Evolutionary conservation across 2,329 filamentous ascomycete species (phyloP).

Genomic region (Venturia aucupariae): DNA sequence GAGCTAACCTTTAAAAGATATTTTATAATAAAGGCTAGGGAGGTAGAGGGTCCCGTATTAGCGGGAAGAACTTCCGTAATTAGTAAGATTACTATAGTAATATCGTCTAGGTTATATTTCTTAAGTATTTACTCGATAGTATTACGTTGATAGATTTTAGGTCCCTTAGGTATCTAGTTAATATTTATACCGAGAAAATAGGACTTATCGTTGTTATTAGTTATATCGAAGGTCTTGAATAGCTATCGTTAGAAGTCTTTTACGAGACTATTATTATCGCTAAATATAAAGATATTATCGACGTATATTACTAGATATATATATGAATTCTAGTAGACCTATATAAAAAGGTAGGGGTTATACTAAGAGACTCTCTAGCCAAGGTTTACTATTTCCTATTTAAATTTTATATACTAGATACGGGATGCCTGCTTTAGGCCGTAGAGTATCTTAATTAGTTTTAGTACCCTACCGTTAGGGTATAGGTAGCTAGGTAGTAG

Average conservation of each 20-base stretch:
- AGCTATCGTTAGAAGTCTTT: not conserved
- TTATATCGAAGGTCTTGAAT: not conserved
- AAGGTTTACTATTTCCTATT: constrained; percentile 16
- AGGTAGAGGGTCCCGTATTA: not conserved
- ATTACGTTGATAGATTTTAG: constrained; percentile 14
- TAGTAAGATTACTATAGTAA: not conserved
- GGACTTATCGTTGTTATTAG: not conserved
- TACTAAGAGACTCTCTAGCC: constrained; percentile 17
- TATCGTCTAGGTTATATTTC: not conserved
- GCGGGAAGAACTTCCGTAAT: not conserved
- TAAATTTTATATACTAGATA: constrained; percentile 21
- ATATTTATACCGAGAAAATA: constrained; percentile 8
- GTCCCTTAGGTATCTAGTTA: not conserved
- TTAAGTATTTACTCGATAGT: constrained; percentile 15
- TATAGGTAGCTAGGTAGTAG: constrained; percentile 17
- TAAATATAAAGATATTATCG: constrained; percentile 23
- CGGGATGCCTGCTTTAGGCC: constrained; percentile 24
- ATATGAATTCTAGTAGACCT: constrained; percentile 13
- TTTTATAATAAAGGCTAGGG: not conserved
- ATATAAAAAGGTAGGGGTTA: constrained; percentile 4
- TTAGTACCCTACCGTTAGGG: constrained; percentile 16
- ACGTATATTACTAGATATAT: constrained; percentile 22
- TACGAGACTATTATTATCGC: not conserved
- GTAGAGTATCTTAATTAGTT: constrained; percentile 24
- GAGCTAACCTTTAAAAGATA: constrained; percentile 1